Evolutionary conservation across 2,329 filamentous ascomycete species (phyloP), one percentile per base, ranked within the genome.

Genomic region (Aspergillus fumigatiaffinis): DNA sequence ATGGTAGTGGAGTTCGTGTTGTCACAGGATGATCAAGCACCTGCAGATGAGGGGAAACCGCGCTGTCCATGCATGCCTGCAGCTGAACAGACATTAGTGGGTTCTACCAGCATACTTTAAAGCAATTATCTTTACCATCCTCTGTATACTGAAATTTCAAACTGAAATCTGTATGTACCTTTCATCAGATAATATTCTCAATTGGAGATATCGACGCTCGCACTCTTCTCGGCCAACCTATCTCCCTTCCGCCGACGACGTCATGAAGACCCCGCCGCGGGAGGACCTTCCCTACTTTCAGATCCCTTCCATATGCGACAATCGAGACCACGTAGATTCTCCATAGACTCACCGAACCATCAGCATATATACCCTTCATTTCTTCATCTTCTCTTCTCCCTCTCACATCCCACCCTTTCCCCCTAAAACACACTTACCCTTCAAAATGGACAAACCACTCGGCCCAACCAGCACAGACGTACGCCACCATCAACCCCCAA

Each of bases 391-490:
- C 26, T 46, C 42, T 23, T 29, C 9, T 29, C 10, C 23, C 9
- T 12, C 10, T 14, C 29, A 12, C 12, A 25, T 12, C n/a, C 46
- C n/a, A 53, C 2, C 17, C 48, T 9, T 9, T 35, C 23, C 46
- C n/a, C 28, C 41, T 41, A 7, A 47, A 47, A 42, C 3, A 26
- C 7, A n/a, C 49, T n/a, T 5, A 47, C 41, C 42, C 48, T 12
- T 41, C 51, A 68, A 47, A 58, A 71, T 71, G 69, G 60, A 68
- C 51, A 64, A 23, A 20, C 58, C 59, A 6, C 69, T 72, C 50
- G 57, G 63, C 10, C 55, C 62, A 20, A 66, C 69, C 35, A 72
- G 68, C 67, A 71, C 63, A 21, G 68, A 72, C 49, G 70, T 70
- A 64, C 14, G 32, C 14, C 23, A 23, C 23, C 23, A 23, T 26